These are phyloP conservation scores for Mycena galopus DNA, from an alignment of 768 basidiomycete genomes.

Conservation along the genomic window DNA sequence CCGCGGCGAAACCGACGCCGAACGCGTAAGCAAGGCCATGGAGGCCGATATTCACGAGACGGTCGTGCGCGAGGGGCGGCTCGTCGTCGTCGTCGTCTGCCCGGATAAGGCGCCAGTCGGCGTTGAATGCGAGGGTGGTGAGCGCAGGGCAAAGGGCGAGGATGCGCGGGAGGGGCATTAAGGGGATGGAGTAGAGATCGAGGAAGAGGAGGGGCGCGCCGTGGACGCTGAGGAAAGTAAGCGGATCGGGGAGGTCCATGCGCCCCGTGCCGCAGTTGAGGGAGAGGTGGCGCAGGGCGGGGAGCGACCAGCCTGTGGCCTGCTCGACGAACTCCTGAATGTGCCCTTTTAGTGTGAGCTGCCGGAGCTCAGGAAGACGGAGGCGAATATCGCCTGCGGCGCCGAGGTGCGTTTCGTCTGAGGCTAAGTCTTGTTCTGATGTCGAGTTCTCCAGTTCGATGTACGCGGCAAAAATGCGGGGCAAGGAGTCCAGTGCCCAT, in stretches of 20 bases:
- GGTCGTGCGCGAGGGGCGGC: slow-evolving; percentile 65
- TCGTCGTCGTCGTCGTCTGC: slow-evolving; percentile 48
- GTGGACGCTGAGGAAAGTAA: slow-evolving; percentile 70
- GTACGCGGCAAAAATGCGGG: slow-evolving; percentile 66
- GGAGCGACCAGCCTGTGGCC: slow-evolving; percentile 74
- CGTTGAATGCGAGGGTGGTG: slow-evolving; percentile 77
- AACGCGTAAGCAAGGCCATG: slow-evolving; percentile 80
- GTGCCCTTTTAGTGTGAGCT: slow-evolving; percentile 73
- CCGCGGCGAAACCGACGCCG: slow-evolving; percentile 68
- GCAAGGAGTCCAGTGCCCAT: slow-evolving; percentile 77
- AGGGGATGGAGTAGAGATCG: slow-evolving; percentile 71
- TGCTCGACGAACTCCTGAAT: slow-evolving; percentile 79
- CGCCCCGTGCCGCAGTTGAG: slow-evolving; percentile 64
- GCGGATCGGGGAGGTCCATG: slow-evolving; percentile 68
- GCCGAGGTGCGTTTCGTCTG: slow-evolving; percentile 67
- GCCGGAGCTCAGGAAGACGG: slow-evolving; percentile 66
- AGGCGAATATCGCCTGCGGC: slow-evolving; percentile 70
- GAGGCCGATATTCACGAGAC: slow-evolving; percentile 71
- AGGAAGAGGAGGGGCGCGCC: slow-evolving; percentile 72
- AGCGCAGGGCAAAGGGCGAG: slow-evolving; percentile 76
- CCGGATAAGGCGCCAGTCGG: slow-evolving; percentile 72
- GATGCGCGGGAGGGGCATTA: slow-evolving; percentile 68
- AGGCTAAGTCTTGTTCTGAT: slow-evolving; percentile 49
- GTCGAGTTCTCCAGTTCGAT: slow-evolving; percentile 61
- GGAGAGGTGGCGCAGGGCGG: slow-evolving; percentile 68